A percentile compares a stretch with the other conserved stretches of the same genome.
phyloP scores from a whole-genome alignment of 352 stramenopile genomes.

The Pythium grandisporangium region DNA sequence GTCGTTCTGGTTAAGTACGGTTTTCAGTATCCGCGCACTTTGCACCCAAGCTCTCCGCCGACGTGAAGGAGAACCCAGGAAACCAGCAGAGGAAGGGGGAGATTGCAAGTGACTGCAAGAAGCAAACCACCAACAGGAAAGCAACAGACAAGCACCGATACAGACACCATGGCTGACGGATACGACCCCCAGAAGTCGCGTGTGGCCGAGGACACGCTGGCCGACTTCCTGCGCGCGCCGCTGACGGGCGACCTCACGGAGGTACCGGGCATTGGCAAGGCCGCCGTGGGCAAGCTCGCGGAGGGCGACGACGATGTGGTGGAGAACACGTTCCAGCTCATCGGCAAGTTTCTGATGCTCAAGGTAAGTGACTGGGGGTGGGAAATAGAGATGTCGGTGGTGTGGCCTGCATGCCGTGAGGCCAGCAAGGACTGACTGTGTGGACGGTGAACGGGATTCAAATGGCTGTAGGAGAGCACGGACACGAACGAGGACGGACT shows the following conservation, averaged over 20 bases:
- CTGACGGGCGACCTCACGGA: constrained; percentile 91
- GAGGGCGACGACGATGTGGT: constrained; percentile 84
- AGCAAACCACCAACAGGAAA: constrained; percentile 1
- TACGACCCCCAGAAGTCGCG: constrained; percentile 91
- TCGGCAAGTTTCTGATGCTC: constrained; percentile 91
- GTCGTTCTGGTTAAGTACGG: background rate
- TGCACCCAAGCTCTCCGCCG: background rate
- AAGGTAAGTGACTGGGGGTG: constrained; percentile 29
- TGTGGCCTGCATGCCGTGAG: no score
- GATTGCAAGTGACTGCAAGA: background rate
- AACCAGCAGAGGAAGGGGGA: no score
- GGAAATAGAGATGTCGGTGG: no score
- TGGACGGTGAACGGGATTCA: constrained; percentile 11
- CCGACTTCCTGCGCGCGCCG: constrained; percentile 87
- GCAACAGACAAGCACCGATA: background rate
- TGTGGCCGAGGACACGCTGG: constrained; percentile 86
- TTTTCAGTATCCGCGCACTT: constrained; percentile 1
- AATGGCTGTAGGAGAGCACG: constrained; percentile 46
- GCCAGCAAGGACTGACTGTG: background rate
- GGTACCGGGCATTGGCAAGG: constrained; percentile 92
- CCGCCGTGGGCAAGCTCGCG: constrained; percentile 81
- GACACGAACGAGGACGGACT: constrained; percentile 84
- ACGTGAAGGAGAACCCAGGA: background rate
- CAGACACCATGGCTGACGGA: constrained; percentile 50
- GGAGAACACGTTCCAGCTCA: constrained; percentile 97